Conservation (phyloP, 345 rosid species). For the Gossypium anomalum region DNA sequence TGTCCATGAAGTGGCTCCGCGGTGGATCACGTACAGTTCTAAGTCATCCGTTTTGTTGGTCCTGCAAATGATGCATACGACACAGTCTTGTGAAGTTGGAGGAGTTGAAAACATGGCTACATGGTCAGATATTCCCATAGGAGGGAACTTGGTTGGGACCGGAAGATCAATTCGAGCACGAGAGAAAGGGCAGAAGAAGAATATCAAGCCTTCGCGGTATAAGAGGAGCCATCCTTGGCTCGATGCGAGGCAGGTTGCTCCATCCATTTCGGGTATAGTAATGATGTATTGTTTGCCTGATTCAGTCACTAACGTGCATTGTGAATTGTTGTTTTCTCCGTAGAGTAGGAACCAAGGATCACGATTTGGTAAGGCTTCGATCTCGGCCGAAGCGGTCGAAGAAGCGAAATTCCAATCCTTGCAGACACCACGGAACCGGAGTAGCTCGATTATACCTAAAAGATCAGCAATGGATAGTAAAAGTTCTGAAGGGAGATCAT, state of each 20-base stretch:
- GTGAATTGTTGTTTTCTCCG: conserved; percentile 9
- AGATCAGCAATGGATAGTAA: conserved; percentile 10
- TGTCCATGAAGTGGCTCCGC: conserved; percentile 19
- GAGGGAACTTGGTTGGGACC: conserved; percentile 2
- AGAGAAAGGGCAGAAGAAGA: conserved; percentile 35
- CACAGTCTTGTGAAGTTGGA: conserved; percentile 26
- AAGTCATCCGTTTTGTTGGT: background rate
- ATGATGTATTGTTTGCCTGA: background rate
- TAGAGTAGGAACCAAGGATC: conserved; percentile 26
- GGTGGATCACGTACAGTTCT: background rate
- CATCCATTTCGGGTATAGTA: conserved; percentile 19
- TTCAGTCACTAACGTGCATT: conserved; percentile 11
- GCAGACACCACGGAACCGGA: conserved; percentile 26
- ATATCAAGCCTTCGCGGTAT: conserved; percentile 2
- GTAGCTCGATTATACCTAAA: conserved; percentile 22
- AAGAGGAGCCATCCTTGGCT: conserved; percentile 28
- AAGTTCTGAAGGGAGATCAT: conserved; percentile 25
- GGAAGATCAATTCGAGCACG: conserved; percentile 25
- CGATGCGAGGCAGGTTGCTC: conserved; percentile 33
- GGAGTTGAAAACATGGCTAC: conserved; percentile 24
- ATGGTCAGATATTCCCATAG: background rate
- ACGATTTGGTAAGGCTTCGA: background rate
- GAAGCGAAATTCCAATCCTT: conserved; percentile 26
- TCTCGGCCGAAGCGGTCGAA: conserved; percentile 14
- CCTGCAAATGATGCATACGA: background rate